These are phyloP conservation scores for Cenchrus americanus DNA, from an alignment of 176 grass and related monocot genomes.

Conservation along the genomic window DNA sequence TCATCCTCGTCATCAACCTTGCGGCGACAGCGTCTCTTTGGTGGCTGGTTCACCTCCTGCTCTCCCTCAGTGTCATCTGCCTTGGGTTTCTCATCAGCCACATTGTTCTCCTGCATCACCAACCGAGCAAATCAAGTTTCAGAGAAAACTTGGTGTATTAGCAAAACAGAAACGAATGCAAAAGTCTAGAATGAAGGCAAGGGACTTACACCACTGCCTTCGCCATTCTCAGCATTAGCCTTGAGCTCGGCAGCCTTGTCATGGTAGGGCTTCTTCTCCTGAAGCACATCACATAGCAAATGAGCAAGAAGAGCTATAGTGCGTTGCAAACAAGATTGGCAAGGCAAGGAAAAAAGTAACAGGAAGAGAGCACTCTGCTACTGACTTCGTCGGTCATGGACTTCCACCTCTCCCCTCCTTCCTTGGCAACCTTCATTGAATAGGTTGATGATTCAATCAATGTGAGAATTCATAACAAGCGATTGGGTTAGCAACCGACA, in stretches of 20 bases:
- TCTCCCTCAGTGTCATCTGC: background rate
- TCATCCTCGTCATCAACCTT: background rate
- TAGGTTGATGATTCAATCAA: background rate
- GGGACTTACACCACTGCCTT: conserved; percentile 52
- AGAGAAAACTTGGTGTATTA: background rate
- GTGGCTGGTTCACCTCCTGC: conserved; percentile 34
- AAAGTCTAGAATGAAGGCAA: background rate
- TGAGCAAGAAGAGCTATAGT: background rate
- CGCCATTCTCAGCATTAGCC: conserved; percentile 56
- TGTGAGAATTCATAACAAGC: background rate
- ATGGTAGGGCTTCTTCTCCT: conserved; percentile 84
- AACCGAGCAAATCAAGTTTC: background rate
- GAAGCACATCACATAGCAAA: background rate
- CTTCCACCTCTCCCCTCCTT: conserved; percentile 84
- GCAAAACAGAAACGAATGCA: too few relatives aligned
- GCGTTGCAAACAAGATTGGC: background rate
- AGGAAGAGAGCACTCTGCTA: background rate
- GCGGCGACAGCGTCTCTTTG: background rate
- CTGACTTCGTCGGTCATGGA: conserved; percentile 75
- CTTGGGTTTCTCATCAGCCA: background rate
- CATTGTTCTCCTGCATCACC: conserved; percentile 40
- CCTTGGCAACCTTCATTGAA: conserved; percentile 62
- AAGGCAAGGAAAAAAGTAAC: background rate
- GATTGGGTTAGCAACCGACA: background rate
- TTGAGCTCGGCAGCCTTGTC: conserved; percentile 74